Evolutionary conservation across 2,329 filamentous ascomycete genomes (phyloP).

Genomic region (Penicillium sp.): DNA sequence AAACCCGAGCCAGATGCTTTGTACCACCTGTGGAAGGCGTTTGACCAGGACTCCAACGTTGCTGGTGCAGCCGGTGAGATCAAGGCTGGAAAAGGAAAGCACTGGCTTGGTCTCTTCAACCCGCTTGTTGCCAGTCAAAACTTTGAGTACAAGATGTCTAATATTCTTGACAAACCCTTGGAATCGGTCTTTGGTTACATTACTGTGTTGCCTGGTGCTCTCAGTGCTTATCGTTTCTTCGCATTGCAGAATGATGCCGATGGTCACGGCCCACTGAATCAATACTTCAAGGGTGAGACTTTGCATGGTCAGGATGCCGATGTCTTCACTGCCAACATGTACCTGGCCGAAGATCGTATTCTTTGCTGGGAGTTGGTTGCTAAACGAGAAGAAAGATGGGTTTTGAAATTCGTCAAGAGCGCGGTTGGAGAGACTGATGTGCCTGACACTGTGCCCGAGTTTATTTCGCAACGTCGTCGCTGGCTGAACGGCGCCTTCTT

Average conservation of each 20-base stretch:
- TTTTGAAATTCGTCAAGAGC: conserved; percentile 95
- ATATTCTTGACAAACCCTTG: conserved; percentile 94
- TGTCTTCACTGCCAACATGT: conserved; percentile 99
- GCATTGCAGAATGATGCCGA: conserved; percentile 95
- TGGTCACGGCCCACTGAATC: conserved; percentile 89
- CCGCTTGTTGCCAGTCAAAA: conserved; percentile 96
- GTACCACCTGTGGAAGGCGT: conserved; percentile 99
- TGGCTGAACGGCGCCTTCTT: conserved; percentile 99
- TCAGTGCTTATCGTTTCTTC: conserved; percentile 94
- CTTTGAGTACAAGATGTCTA: conserved; percentile 99
- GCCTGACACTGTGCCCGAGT: conserved; percentile 90
- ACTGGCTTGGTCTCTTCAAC: conserved; percentile 79
- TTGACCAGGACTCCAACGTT: conserved; percentile 95
- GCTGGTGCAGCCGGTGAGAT: conserved; percentile 97
- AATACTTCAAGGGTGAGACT: conserved; percentile 99
- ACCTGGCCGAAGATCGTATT: conserved; percentile 96
- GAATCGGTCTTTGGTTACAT: conserved; percentile 99
- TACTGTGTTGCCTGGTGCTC: conserved; percentile 88
- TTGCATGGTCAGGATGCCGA: conserved; percentile 94
- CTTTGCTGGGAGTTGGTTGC: conserved; percentile 97
- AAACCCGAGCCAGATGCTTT: conserved; percentile 83
- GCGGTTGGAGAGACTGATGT: conserved; percentile 98
- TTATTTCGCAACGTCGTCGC: conserved; percentile 90
- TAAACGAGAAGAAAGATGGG: conserved; percentile 92
- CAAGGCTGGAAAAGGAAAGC: conserved; percentile 90